Percentiles rank a stretch among this genome's conserved stretches.
Evolutionary conservation across 371 early-diverging fungal species (phyloP).

Genomic region (Mucor indicus): DNA sequence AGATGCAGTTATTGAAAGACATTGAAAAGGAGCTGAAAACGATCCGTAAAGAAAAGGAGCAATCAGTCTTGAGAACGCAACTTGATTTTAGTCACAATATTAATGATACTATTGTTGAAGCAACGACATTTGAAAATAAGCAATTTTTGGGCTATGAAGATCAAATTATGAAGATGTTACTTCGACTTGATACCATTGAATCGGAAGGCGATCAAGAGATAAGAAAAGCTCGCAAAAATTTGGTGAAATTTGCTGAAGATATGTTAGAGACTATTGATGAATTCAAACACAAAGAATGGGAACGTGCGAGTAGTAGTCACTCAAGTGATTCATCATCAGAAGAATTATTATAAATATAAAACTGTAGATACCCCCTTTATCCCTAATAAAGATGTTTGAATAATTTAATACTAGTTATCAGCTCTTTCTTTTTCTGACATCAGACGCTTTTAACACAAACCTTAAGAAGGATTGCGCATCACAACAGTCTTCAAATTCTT

Average conservation of each 20-base stretch:
- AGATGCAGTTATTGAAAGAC: too few species aligned
- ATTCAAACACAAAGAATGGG: slow-evolving; percentile 45
- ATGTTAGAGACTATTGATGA: slow-evolving; percentile 33
- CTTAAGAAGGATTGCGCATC: too few species aligned
- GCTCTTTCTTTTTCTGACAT: too few species aligned
- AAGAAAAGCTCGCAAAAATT: slow-evolving; percentile 26
- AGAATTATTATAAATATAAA: too few species aligned
- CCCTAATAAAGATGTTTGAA: too few species aligned
- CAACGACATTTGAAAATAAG: slow-evolving; percentile 20
- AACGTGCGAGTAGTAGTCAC: slow-evolving; percentile 15
- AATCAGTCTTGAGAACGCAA: slow-evolving; percentile 9
- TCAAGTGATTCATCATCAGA: slow-evolving; percentile 3
- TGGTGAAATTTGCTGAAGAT: slow-evolving; percentile 33
- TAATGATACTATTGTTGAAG: too few species aligned
- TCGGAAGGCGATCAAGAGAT: slow-evolving; percentile 36
- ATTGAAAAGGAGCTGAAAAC: slow-evolving; percentile 27
- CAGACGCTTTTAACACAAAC: too few species aligned
- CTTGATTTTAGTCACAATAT: slow-evolving; percentile 18
- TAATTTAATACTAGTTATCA: too few species aligned
- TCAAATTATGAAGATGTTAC: slow-evolving; percentile 25
- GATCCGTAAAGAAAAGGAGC: slow-evolving; percentile 20
- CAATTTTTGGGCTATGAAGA: slow-evolving; percentile 31
- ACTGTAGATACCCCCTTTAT: too few species aligned
- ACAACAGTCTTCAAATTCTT: too few species aligned
- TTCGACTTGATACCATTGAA: slow-evolving; percentile 35